A percentile compares a stretch with the other conserved stretches of the same genome.
Conservation (phyloP, 176 grass and related monocot genomes). For the Carex cristatella region DNA sequence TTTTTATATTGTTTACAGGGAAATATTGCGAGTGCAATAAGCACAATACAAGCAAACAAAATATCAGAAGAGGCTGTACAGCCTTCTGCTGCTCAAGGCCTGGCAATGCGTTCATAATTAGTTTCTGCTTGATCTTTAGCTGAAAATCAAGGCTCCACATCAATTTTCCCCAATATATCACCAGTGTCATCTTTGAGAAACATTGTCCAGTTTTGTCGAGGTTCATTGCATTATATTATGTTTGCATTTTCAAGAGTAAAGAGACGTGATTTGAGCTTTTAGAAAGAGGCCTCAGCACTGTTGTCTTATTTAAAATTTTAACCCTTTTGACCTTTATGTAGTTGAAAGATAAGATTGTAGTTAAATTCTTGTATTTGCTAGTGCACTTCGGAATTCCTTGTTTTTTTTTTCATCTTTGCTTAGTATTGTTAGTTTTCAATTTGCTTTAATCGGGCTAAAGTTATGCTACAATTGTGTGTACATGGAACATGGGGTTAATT, state of each 20-base stretch:
- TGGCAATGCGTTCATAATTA: conserved; percentile 36
- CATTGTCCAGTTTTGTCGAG: background rate
- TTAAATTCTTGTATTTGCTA: background rate
- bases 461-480: background rate
- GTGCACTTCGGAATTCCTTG: background rate
- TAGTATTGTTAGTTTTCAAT: background rate
- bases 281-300: background rate
- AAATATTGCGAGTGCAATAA: conserved; percentile 77
- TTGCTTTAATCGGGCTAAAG: background rate
- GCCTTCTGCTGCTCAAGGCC: conserved; percentile 43
- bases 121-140: conserved; percentile 7
- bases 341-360: conserved; percentile 8
- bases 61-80: conserved; percentile 57
- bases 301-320: background rate
- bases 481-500: background rate
- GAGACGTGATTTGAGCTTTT: background rate
- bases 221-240: background rate
- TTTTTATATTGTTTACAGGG: conserved; percentile 33
- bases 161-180: conserved; percentile 3
- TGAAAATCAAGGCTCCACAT: background rate
- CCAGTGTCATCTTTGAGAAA: background rate
- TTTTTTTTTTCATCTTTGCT: background rate
- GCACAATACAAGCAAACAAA: conserved; percentile 87
- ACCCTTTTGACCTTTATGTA: background rate
- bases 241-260: background rate